Percentiles rank a stretch among this genome's conserved stretches.
phyloP scores from a whole-genome alignment of 2,329 filamentous ascomycete genomes.

The Knufia fluminis region DNA sequence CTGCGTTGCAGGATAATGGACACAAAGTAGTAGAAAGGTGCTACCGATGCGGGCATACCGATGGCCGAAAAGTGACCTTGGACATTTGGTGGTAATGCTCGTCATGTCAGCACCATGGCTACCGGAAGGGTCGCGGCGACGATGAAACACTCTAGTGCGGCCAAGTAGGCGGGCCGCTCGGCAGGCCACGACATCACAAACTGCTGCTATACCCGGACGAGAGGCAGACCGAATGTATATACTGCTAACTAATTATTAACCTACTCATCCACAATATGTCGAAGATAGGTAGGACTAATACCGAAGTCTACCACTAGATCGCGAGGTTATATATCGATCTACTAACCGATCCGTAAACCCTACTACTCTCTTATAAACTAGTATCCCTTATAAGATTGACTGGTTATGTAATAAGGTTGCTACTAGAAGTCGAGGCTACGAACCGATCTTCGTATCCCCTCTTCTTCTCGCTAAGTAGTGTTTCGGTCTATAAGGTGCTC shows the following conservation, averaged over 20 bases:
- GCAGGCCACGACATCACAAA: background rate
- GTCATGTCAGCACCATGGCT: background rate
- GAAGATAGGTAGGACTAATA: background rate
- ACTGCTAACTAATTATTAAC: constrained; percentile 1
- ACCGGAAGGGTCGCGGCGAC: constrained; percentile 1
- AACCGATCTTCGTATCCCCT: constrained; percentile 2
- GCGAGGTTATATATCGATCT: constrained; percentile 2
- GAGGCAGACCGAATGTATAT: constrained; percentile 2
- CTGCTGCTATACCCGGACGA: constrained; percentile 3
- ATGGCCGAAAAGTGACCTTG: constrained; percentile 2
- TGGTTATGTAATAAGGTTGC: background rate
- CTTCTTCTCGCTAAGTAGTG: constrained; percentile 1
- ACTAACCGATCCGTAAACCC: constrained; percentile 1
- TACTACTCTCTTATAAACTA: background rate
- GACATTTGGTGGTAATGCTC: background rate
- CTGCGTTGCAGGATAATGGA: too few species aligned
- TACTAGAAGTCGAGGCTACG: constrained; percentile 2
- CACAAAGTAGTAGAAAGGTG: too few species aligned
- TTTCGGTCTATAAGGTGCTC: constrained; percentile 2
- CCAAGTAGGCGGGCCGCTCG: background rate
- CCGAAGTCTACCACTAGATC: constrained; percentile 1
- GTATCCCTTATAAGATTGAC: background rate
- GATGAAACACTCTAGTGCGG: constrained; percentile 2
- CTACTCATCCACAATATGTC: background rate
- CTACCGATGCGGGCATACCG: background rate